phyloP scores from a whole-genome alignment of 2,329 filamentous ascomycete species.

The Calonectria hongkongensis region DNA sequence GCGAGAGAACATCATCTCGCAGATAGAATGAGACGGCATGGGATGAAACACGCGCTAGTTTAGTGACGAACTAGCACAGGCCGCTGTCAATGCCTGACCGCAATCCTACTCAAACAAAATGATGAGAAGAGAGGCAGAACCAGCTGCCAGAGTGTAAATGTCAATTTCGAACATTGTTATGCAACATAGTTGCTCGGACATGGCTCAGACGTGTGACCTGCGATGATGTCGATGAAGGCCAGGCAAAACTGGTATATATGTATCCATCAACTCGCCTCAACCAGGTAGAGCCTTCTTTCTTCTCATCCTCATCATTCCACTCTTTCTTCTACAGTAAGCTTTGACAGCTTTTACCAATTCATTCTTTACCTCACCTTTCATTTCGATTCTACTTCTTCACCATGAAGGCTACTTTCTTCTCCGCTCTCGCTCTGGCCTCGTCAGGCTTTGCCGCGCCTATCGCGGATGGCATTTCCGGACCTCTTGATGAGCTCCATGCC shows the following conservation, averaged over 20 bases:
- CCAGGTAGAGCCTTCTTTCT: background rate
- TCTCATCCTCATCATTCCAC: constrained; percentile 13
- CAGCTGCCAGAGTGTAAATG: background rate
- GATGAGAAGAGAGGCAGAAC: background rate
- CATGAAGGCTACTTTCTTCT: constrained; percentile 7
- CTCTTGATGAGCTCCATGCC: background rate
- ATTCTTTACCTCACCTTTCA: constrained; percentile 10
- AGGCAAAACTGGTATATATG: constrained; percentile 8
- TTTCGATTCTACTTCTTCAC: constrained; percentile 6
- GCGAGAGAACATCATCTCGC: background rate
- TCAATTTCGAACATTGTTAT: constrained; percentile 12
- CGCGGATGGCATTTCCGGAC: background rate
- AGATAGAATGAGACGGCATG: constrained; percentile 22
- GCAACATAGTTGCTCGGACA: constrained; percentile 12
- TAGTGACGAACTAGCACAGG: constrained; percentile 12
- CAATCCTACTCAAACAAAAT: background rate
- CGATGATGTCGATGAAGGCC: background rate
- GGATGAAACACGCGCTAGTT: constrained; percentile 17
- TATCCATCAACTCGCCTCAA: background rate
- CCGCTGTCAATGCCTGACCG: background rate
- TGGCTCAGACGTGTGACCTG: background rate
- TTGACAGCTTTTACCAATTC: constrained; percentile 10
- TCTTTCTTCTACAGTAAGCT: constrained; percentile 22
- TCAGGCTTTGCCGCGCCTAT: constrained; percentile 12
- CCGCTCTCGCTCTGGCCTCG: constrained; percentile 9